Percentiles rank a stretch among this genome's conserved stretches.
Conservation (phyloP, 2,329 filamentous ascomycete genomes). For the Plectosphaerella plurivora region DNA sequence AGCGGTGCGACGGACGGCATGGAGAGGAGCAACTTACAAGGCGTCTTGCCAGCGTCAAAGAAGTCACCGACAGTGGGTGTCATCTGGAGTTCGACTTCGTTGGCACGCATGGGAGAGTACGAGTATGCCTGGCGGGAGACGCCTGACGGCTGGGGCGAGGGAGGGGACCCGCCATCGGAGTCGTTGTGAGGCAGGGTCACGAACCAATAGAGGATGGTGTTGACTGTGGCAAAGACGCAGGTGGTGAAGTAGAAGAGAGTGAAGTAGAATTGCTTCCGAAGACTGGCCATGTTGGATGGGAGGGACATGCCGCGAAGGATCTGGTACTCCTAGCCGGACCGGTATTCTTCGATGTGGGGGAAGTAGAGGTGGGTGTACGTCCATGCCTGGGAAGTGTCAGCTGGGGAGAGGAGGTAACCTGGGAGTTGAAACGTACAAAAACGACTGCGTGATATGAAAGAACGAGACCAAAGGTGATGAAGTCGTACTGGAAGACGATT, state of each 20-base stretch:
- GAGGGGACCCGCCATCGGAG: slow-evolving; percentile 6
- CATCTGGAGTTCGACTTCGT: slow-evolving; percentile 10
- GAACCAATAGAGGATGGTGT: slow-evolving; percentile 46
- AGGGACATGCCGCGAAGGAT: slow-evolving; percentile 39
- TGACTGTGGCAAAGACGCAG: slow-evolving; percentile 44
- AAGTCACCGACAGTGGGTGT: slow-evolving; percentile 12
- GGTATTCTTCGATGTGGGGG: slow-evolving; percentile 32
- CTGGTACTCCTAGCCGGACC: slow-evolving; percentile 27
- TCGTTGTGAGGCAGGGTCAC: slow-evolving; percentile 27
- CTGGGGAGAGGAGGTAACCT: not conserved
- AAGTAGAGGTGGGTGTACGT: slow-evolving; percentile 48
- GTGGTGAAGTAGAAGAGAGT: slow-evolving; percentile 44
- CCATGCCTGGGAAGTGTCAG: slow-evolving; percentile 34
- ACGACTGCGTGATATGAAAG: slow-evolving; percentile 40
- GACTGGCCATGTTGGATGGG: slow-evolving; percentile 33
- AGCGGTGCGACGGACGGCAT: not conserved
- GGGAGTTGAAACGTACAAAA: slow-evolving; percentile 32
- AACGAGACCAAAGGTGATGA: slow-evolving; percentile 36
- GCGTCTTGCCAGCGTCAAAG: slow-evolving; percentile 4
- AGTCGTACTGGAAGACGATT: slow-evolving; percentile 45
- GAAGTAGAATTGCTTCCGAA: slow-evolving; percentile 41
- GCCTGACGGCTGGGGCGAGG: slow-evolving; percentile 9
- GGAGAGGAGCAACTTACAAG: slow-evolving; percentile 7
- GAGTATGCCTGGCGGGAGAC: not conserved
- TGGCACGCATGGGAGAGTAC: not conserved